A percentile compares a stretch with the other conserved stretches of the same genome.
These are phyloP conservation scores for Sphagnum contortum DNA, from an alignment of 225 moss, liverwort and hornwort species.

Conservation along the genomic window DNA sequence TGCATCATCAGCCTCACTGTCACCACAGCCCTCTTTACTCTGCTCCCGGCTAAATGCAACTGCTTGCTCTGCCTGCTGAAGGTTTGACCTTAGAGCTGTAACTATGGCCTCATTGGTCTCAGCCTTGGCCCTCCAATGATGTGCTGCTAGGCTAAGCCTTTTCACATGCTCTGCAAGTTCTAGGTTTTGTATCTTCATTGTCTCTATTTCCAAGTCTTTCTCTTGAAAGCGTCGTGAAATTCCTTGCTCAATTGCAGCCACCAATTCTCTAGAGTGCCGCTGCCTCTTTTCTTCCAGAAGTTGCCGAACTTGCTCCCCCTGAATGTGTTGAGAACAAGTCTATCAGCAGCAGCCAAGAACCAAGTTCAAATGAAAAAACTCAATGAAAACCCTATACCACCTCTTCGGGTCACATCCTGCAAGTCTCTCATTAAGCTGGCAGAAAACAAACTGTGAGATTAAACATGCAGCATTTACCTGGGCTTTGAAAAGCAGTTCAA, in stretches of 20 bases:
- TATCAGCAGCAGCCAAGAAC: not conserved
- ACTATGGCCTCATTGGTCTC: slow-evolving; percentile 29
- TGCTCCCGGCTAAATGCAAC: slow-evolving; percentile 48
- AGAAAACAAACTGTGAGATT: not conserved
- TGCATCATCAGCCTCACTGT: slow-evolving; percentile 62
- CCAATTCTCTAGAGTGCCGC: slow-evolving; percentile 34
- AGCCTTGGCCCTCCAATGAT: slow-evolving; percentile 40
- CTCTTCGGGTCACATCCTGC: no score
- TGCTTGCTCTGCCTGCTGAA: slow-evolving; percentile 49
- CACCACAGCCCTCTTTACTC: slow-evolving; percentile 61
- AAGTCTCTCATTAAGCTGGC: not conserved
- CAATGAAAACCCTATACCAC: not conserved
- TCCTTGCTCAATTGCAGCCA: slow-evolving; percentile 45
- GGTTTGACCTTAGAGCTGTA: slow-evolving; percentile 25
- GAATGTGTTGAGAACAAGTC: not conserved
- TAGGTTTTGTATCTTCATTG: slow-evolving; percentile 31
- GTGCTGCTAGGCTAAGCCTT: slow-evolving; percentile 33
- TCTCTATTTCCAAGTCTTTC: slow-evolving; percentile 53
- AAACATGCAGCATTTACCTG: slow-evolving; percentile 1
- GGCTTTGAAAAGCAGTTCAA: slow-evolving; percentile 14
- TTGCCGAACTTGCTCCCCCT: slow-evolving; percentile 57
- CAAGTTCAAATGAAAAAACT: not conserved
- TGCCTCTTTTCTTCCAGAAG: slow-evolving; percentile 52
- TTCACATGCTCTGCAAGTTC: slow-evolving; percentile 52
- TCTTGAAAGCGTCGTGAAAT: slow-evolving; percentile 34